Conservation (phyloP, 2,329 filamentous ascomycete species). For the Pseudogymnoascus sp. region DNA sequence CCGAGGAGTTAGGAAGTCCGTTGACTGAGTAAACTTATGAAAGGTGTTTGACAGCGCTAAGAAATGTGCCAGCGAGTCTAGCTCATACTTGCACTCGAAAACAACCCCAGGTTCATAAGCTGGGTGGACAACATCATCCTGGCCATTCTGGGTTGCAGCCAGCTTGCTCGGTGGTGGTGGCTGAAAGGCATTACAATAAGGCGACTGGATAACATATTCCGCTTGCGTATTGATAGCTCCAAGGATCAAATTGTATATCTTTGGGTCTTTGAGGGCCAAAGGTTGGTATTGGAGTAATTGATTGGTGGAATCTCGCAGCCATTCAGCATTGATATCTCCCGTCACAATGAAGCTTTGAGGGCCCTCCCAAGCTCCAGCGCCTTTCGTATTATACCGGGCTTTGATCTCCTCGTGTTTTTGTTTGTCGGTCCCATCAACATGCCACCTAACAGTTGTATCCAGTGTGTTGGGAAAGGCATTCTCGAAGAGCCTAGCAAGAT, state of each 20-base stretch:
- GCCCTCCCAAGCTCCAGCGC: slow-evolving; percentile 67
- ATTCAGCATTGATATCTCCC: slow-evolving; percentile 87
- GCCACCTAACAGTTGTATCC: slow-evolving; percentile 66
- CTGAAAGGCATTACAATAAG: slow-evolving; percentile 98
- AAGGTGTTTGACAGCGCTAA: slow-evolving; percentile 81
- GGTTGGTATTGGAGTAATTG: slow-evolving; percentile 85
- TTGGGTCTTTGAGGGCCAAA: slow-evolving; percentile 71
- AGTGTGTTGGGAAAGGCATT: slow-evolving; percentile 83
- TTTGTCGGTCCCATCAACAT: slow-evolving; percentile 45
- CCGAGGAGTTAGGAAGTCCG: slow-evolving; percentile 66
- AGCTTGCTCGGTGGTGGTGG: slow-evolving; percentile 79
- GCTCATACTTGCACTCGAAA: slow-evolving; percentile 98
- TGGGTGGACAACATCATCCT: slow-evolving; percentile 79
- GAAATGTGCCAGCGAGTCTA: slow-evolving; percentile 91
- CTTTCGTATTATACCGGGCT: slow-evolving; percentile 31
- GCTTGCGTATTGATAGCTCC: slow-evolving; percentile 95
- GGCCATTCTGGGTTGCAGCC: slow-evolving; percentile 63
- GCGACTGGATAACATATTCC: slow-evolving; percentile 87
- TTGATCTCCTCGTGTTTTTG: slow-evolving; percentile 33
- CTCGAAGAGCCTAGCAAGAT: slow-evolving; percentile 86
- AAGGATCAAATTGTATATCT: slow-evolving; percentile 70
- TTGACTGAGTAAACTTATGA: slow-evolving; percentile 68
- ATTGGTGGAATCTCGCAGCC: slow-evolving; percentile 88
- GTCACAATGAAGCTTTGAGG: slow-evolving; percentile 90
- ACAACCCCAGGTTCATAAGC: slow-evolving; percentile 75